Percentiles rank a stretch among this genome's conserved stretches.
phyloP scores from a whole-genome alignment of 306 rosid genomes.

The Purshia tridentata region DNA sequence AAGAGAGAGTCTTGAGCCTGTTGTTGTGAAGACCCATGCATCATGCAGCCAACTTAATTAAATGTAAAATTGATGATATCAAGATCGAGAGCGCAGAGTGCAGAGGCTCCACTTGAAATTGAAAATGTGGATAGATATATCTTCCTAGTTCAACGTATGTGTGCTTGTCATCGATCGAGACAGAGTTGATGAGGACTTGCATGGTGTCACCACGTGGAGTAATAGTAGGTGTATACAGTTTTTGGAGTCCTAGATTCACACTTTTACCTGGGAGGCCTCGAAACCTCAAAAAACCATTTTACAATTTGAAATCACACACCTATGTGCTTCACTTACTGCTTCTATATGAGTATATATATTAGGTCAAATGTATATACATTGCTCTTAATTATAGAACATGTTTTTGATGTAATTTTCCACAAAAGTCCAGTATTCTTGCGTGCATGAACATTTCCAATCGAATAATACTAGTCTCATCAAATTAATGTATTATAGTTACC shows the following conservation, averaged over 20 bases:
- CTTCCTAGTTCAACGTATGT: slow-evolving; percentile 14
- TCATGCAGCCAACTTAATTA: not conserved
- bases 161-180: slow-evolving; percentile 20
- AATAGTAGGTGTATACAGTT: slow-evolving; percentile 16
- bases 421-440: too few relatives aligned
- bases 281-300: slow-evolving; percentile 21
- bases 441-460: too few relatives aligned
- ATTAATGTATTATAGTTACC: too few relatives aligned
- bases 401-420: too few relatives aligned
- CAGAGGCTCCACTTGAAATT: slow-evolving; percentile 15
- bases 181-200: slow-evolving; percentile 31
- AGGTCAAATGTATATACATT: too few relatives aligned
- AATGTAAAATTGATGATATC: not conserved
- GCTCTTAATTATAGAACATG: too few relatives aligned
- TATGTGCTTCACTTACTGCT: too few relatives aligned
- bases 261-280: slow-evolving; percentile 8
- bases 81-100: too few relatives aligned
- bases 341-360: too few relatives aligned
- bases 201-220: slow-evolving; percentile 38
- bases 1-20: not conserved
- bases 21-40: not conserved
- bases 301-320: slow-evolving; percentile 34
- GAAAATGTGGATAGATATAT: not conserved
- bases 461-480: too few relatives aligned
- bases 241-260: slow-evolving; percentile 34